phyloP scores from a whole-genome alignment of 352 stramenopile species.

The Globisporangium splendens region DNA sequence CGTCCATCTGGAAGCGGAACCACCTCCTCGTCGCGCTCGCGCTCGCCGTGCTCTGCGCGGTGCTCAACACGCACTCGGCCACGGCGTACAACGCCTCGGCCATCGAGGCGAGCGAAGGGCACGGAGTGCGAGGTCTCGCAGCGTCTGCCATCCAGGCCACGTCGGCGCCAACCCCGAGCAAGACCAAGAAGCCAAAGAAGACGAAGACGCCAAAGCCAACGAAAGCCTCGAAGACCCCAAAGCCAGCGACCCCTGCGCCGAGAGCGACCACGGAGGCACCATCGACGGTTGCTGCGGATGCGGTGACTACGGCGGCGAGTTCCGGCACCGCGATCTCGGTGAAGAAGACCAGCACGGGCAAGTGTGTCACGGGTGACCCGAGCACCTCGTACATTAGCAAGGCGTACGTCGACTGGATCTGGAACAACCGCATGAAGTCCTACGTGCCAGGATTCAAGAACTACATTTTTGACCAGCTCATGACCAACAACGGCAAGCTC shows the following conservation, averaged over 20 bases:
- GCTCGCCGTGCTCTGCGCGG: conserved; percentile 1
- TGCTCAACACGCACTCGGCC: neutral
- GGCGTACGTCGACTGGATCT: conserved; percentile 22
- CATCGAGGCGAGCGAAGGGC: too few relatives aligned
- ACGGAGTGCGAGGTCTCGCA: neutral
- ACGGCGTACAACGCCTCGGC: neutral
- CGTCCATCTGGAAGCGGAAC: conserved; percentile 4
- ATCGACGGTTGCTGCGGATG: neutral
- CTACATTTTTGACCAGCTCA: conserved; percentile 45
- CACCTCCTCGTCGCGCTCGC: conserved; percentile 1
- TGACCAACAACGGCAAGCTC: conserved; percentile 34
- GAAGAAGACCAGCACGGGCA: conserved; percentile 6
- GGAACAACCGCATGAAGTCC: conserved; percentile 20
- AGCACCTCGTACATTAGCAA: conserved; percentile 22
- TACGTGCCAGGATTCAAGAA: conserved; percentile 10
- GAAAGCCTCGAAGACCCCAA: neutral
- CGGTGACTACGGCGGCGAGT: neutral
- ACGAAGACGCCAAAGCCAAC: neutral
- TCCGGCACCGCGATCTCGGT: neutral
- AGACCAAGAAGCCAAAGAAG: conserved; percentile 7
- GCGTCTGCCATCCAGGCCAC: neutral
- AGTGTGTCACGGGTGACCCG: conserved; percentile 20
- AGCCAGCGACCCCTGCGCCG: neutral
- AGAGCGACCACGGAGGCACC: neutral
- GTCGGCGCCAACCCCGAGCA: neutral